A percentile compares a stretch with the other conserved stretches of the same genome.
Conservation (phyloP, 129 eudicot species). For the Ambrosia artemisiifolia region DNA sequence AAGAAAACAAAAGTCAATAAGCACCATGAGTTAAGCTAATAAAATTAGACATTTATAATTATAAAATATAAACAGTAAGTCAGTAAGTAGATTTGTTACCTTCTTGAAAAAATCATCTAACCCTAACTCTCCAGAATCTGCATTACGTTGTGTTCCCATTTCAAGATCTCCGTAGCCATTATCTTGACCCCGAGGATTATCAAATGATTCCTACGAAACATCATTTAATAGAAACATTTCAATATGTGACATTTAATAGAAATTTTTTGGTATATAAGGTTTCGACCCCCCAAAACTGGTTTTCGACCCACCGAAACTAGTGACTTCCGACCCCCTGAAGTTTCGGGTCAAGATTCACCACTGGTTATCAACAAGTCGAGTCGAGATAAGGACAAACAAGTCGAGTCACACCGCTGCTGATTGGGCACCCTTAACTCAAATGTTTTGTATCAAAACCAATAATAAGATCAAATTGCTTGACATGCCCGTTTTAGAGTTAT, state of each 20-base stretch:
- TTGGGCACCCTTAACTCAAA: background rate
- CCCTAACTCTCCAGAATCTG: slow-evolving; percentile 70
- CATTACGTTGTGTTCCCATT: slow-evolving; percentile 62
- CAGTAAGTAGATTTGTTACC: slow-evolving; percentile 38
- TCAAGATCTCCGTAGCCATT: slow-evolving; percentile 72
- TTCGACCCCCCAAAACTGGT: no score
- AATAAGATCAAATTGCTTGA: no score
- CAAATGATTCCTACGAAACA: slow-evolving; percentile 70
- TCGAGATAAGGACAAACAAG: background rate
- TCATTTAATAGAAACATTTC: background rate
- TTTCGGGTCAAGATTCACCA: no score
- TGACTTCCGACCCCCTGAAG: no score
- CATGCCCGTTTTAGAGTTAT: no score
- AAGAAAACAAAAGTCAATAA: background rate
- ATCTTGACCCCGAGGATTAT: slow-evolving; percentile 55
- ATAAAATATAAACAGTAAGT: background rate
- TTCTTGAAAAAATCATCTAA: slow-evolving; percentile 76
- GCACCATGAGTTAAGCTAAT: slow-evolving; percentile 6
- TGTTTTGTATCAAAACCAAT: background rate
- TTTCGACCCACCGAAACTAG: no score
- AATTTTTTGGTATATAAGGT: no score
- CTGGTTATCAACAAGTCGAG: no score
- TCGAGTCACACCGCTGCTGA: background rate
- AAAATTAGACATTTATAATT: slow-evolving; percentile 1
- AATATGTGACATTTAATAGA: background rate